These are phyloP conservation scores for Silene uniflora DNA, from an alignment of 148 eudicot species.

Conservation along the genomic window DNA sequence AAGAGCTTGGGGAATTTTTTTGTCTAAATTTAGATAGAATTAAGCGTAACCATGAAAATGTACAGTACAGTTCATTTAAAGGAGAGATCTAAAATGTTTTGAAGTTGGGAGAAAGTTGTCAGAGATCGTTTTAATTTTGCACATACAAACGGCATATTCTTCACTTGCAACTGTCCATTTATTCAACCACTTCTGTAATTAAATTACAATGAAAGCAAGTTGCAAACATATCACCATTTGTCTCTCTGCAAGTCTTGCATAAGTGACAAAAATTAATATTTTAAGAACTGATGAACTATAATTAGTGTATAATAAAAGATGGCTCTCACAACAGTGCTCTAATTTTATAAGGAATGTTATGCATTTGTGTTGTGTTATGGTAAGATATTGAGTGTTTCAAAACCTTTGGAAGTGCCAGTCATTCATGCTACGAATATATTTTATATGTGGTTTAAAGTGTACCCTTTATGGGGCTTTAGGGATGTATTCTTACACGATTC, in stretches of 20 bases:
- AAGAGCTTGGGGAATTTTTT: neutral
- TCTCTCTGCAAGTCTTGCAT: neutral
- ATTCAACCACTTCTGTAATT: too few species aligned
- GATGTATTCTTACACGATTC: neutral
- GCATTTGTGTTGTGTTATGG: neutral
- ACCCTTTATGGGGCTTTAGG: constrained; percentile 1
- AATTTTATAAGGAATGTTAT: neutral
- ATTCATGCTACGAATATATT: constrained; percentile 1
- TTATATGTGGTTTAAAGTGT: neutral
- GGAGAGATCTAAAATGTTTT: constrained; percentile 2
- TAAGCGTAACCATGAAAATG: neutral
- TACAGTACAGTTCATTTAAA: neutral
- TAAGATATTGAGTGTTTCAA: neutral
- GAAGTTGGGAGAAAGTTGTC: neutral
- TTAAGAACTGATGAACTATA: neutral
- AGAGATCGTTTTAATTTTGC: neutral
- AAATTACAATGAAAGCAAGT: neutral
- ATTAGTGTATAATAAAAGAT: neutral
- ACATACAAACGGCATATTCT: too few species aligned
- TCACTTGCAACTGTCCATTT: too few species aligned
- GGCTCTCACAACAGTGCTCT: neutral
- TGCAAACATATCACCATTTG: neutral
- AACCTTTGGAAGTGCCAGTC: neutral
- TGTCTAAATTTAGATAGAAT: neutral
- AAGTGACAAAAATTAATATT: neutral